Conservation (phyloP, 1,139 yeast species). For the Spencermartinsiella ligniputridi region DNA sequence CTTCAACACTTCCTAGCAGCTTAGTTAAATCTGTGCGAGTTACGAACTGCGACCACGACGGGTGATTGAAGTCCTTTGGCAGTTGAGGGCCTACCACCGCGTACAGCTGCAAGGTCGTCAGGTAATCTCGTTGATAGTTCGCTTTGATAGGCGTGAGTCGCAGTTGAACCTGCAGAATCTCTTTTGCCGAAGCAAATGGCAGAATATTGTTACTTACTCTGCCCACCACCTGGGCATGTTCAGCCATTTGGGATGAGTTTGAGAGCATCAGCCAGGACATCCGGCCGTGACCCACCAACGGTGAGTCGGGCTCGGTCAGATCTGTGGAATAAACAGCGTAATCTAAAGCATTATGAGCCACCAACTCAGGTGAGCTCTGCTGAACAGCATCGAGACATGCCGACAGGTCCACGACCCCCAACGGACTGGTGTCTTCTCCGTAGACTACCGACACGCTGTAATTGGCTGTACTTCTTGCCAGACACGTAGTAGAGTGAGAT, state of each 20-base stretch:
- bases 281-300: constrained; percentile 41
- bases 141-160: constrained; percentile 21
- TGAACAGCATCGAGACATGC: constrained; percentile 32
- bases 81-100: constrained; percentile 15
- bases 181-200: constrained; percentile 18
- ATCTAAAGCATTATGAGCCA: constrained; percentile 29
- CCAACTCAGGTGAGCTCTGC: constrained; percentile 35
- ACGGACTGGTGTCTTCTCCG: constrained; percentile 21
- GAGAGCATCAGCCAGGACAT: constrained; percentile 27
- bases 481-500: constrained; percentile 28
- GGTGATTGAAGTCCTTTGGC: constrained; percentile 20
- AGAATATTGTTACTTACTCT: constrained; percentile 18
- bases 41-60: constrained; percentile 20
- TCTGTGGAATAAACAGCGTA: constrained; percentile 40
- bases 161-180: constrained; percentile 23
- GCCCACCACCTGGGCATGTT: constrained; percentile 13
- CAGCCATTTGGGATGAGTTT: constrained; percentile 1
- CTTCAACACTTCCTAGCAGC: not conserved
- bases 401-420: constrained; percentile 34
- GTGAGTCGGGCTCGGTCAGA: constrained; percentile 35
- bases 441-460: constrained; percentile 26
- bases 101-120: constrained; percentile 19
- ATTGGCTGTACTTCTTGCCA: constrained; percentile 30
- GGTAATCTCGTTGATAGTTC: constrained; percentile 17
- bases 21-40: constrained; percentile 4